Evolutionary conservation across 768 basidiomycete genomes (phyloP).

Genomic region (Lactarius evosmus): DNA sequence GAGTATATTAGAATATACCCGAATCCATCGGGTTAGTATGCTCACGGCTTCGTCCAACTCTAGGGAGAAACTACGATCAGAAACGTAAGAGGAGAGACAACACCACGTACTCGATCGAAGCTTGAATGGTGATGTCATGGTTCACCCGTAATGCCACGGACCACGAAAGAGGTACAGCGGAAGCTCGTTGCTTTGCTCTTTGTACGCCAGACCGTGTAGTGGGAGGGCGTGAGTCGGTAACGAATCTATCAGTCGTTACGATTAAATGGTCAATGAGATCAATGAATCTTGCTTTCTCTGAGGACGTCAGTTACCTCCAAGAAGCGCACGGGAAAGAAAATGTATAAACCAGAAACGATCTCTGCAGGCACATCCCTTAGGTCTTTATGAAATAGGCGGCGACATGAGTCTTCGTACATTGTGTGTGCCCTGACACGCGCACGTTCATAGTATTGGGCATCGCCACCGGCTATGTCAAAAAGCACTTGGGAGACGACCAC

Average conservation of each 20-base stretch:
- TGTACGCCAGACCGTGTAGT: not conserved
- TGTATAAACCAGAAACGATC: constrained; percentile 1
- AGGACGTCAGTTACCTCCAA: not conserved
- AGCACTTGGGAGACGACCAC: not conserved
- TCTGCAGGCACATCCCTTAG: constrained; percentile 5
- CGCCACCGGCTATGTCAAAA: not conserved
- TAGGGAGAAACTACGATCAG: not conserved
- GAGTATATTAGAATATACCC: not conserved
- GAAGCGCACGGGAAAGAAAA: not conserved
- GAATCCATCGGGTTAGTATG: not conserved
- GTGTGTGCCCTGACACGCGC: not conserved
- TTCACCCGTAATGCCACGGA: not conserved
- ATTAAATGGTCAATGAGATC: not conserved
- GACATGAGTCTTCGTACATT: not conserved
- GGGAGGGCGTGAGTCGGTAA: not conserved
- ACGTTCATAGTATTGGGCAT: not conserved
- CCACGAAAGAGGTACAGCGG: not conserved
- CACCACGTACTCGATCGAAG: not conserved
- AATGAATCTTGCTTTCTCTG: not conserved
- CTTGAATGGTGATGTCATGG: not conserved
- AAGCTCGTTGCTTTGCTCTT: not conserved
- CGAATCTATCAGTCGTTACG: not conserved
- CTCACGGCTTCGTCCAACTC: constrained; percentile 1
- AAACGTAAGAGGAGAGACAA: not conserved
- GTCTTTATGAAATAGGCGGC: not conserved